Base-by-base conservation (phyloP, 1,284 basidiomycete species). In the Malassezia vespertilionis region DNA sequence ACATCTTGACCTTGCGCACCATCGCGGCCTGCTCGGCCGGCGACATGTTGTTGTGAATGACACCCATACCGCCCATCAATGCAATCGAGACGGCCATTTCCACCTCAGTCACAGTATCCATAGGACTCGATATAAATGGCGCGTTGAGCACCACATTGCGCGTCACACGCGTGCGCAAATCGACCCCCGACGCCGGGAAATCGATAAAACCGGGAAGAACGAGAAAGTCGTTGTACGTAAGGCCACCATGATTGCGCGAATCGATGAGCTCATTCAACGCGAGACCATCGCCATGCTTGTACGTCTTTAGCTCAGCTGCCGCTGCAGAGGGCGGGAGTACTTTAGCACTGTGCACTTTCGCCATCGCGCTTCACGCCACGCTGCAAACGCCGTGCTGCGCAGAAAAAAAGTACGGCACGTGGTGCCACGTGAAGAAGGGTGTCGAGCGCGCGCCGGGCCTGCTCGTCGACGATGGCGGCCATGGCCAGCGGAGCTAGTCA, bases 21-120 rank as follows among this genome's bases (percentile, higher is more conserved):
- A 96, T 96, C 40, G 82, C 81, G 4, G 91, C 93, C 75, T 99
- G 93, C 17, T 82, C 80, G 54, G 81, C 80, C 1, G 90, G 69
- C 5, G 85, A 72, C 74, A 95, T 88, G 73, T 97, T 99, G 76
- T 97, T 89, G 74, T 99, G 91, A 66, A 97, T 96, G 65, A 97
- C 87, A 76, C 93, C 91, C 61, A 99, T 84, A 50, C 91, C 93
- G 45, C 93, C 91, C 57, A 93, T 63, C 17, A 70, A 52, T 18
- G 60, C 67, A 40, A 70, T 60, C 7, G 63, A 51, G 32, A 97
- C 93, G 42, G 91, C 91, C 90, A 97, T 99, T 61, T 90, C 82
- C 53, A 79, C 81, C 75, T 96, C 91, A 3, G 93, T 97, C 58
- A 99, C 91, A 26, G 91, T 97, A 76, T 99, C 91, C 91, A 99